Base-by-base conservation (phyloP, 2,329 filamentous ascomycete genomes). In the Neoarthrinium moseri region DNA sequence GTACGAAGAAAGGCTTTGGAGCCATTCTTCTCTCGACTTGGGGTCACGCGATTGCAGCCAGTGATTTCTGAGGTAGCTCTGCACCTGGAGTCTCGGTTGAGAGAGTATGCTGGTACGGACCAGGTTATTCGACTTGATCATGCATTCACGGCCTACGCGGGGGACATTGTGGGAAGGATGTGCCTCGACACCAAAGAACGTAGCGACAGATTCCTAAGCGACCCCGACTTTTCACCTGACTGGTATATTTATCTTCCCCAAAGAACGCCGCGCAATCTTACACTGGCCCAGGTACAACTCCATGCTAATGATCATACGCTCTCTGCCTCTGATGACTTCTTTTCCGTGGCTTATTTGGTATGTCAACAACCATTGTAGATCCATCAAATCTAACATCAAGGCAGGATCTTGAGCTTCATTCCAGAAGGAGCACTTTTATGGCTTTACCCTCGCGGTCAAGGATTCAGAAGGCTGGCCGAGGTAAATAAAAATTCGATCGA, bases 1-100 rank as follows among this genome's bases (percentile, higher is more conserved):
- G 13, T 36, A 29, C 38, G 49, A 20, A 46, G 49, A 20, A 49
- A 49, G 24, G 46, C 49, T 4, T 18, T 51, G 10, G 49, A 51
- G 7, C 42, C 41, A 29, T 51, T 47, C 43, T 41, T 51, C 27
- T 43, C 35, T 5, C 10, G 35, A 11, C 12, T 12, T 6, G 35
- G 35, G 4, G 10, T 37, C 2, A 37, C 12, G 3, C 21, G 18
- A 5, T 20, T 37, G 1, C 35, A 37, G 4, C 35, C 35, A 7
- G 24, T 23, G 0, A 26, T 22, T 29, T 36, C 29, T 26, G 41
- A 21, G 48, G 34, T 44, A 36, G 45, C 20, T 18, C 27, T 5
- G 29, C 43, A 17, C 26, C 44, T 36, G 21, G 45, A 49, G 17
- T 42, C 43, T 10, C 30, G 21, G 10, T 18, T 51, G 7, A 43